Percentiles rank a stretch among this genome's conserved stretches.
Evolutionary conservation across 345 rosid genomes (phyloP).

Genomic region (Syzygium oleosum): DNA sequence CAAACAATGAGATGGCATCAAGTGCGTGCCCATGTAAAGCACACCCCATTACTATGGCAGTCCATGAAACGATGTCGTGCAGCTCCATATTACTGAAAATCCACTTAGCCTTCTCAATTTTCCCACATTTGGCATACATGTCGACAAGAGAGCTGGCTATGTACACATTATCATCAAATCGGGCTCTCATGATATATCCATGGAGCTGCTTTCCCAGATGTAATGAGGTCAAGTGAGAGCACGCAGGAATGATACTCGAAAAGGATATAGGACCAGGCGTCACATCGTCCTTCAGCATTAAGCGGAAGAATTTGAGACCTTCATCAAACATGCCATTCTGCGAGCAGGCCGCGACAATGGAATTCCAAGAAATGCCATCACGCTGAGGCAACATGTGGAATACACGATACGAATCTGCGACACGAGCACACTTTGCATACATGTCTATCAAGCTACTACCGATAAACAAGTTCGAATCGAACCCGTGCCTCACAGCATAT

Average conservation of each 20-base stretch:
- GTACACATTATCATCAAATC: constrained; percentile 46
- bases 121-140: constrained; percentile 89
- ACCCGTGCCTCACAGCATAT: constrained; percentile 53
- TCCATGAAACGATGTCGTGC: constrained; percentile 86
- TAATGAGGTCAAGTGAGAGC: constrained; percentile 62
- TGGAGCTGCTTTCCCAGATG: constrained; percentile 84
- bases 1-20: constrained; percentile 65
- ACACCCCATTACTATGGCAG: constrained; percentile 76
- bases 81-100: constrained; percentile 51
- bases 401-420: constrained; percentile 37
- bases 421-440: constrained; percentile 65
- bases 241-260: constrained; percentile 79
- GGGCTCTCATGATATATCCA: constrained; percentile 46
- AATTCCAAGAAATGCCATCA: constrained; percentile 75
- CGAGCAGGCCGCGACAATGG: constrained; percentile 60
- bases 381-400: constrained; percentile 33
- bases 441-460: constrained; percentile 77
- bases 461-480: constrained; percentile 35
- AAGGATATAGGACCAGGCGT: constrained; percentile 56
- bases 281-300: constrained; percentile 47
- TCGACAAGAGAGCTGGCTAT: constrained; percentile 80
- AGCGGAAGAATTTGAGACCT: constrained; percentile 50
- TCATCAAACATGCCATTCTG: constrained; percentile 65
- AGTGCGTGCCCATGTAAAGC: constrained; percentile 70
- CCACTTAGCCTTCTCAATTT: constrained; percentile 46